Evolutionary conservation across 305 asterid species (phyloP).

Genomic region (Solanum chacoense): DNA sequence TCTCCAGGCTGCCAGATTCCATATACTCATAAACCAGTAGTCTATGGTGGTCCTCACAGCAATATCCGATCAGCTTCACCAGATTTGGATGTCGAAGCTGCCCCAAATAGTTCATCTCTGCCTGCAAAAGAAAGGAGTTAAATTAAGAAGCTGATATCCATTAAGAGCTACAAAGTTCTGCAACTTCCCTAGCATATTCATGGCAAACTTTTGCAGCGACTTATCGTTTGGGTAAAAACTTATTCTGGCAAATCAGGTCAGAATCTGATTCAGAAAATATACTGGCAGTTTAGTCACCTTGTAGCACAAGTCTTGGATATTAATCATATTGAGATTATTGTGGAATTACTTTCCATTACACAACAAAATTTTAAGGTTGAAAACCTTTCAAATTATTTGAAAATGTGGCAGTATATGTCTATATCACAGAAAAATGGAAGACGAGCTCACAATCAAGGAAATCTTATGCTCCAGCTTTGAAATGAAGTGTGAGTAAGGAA

Average conservation of each 20-base stretch:
- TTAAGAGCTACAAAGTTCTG: background rate
- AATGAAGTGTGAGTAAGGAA: background rate
- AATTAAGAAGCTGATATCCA: conserved; percentile 4
- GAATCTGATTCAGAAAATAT: background rate
- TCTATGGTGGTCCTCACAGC: conserved; percentile 93
- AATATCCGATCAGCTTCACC: conserved; percentile 82
- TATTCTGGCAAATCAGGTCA: background rate
- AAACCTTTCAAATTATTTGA: background rate
- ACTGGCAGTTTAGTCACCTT: background rate
- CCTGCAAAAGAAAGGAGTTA: conserved; percentile 37
- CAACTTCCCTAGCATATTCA: background rate
- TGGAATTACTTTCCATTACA: background rate
- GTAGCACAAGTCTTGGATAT: background rate
- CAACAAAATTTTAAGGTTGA: background rate
- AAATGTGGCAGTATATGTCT: background rate
- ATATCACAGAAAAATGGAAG: background rate
- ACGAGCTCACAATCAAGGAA: background rate
- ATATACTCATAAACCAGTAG: conserved; percentile 83
- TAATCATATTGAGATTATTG: background rate
- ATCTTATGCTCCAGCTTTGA: background rate
- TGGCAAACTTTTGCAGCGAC: background rate
- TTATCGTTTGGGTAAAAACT: background rate
- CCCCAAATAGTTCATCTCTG: conserved; percentile 84
- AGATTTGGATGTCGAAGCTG: conserved; percentile 75
- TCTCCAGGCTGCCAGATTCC: conserved; percentile 95